A percentile compares a stretch with the other conserved stretches of the same genome.
phyloP scores from a whole-genome alignment of 768 basidiomycete species.

The Boletus tomentosulus region DNA sequence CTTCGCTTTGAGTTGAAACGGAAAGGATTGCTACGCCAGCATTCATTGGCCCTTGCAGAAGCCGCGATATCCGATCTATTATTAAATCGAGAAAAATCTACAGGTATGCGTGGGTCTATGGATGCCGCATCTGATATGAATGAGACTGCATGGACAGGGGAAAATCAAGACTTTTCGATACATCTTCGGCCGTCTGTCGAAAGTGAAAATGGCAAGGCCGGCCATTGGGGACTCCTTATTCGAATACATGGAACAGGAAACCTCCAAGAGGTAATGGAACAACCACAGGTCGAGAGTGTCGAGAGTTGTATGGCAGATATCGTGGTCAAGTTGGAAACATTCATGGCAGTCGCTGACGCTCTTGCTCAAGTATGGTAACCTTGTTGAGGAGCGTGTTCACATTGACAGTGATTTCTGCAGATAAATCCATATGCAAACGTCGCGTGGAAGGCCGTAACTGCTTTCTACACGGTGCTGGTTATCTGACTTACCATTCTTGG shows the following conservation, averaged over 20 bases:
- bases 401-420: conserved; percentile 4
- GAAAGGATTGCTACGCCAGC: conserved; percentile 11
- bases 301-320: conserved; percentile 20
- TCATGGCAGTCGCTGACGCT: conserved; percentile 22
- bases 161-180: conserved; percentile 12
- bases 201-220: background rate
- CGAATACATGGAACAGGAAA: conserved; percentile 12
- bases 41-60: conserved; percentile 15
- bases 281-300: conserved; percentile 2
- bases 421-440: conserved; percentile 25
- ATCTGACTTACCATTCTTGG: background rate
- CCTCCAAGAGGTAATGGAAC: background rate
- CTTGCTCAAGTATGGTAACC: conserved; percentile 16
- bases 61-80: conserved; percentile 17
- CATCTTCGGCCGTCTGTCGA: conserved; percentile 11
- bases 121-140: background rate
- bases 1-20: conserved; percentile 26
- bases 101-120: conserved; percentile 2
- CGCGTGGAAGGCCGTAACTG: conserved; percentile 27
- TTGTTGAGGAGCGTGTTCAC: background rate
- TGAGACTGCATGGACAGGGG: conserved; percentile 2
- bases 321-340: conserved; percentile 21
- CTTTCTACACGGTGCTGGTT: conserved; percentile 24
- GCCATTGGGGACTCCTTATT: conserved; percentile 21
- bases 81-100: background rate